phyloP scores from a whole-genome alignment of 179 eudicot species.

The Silene noctiflora region DNA sequence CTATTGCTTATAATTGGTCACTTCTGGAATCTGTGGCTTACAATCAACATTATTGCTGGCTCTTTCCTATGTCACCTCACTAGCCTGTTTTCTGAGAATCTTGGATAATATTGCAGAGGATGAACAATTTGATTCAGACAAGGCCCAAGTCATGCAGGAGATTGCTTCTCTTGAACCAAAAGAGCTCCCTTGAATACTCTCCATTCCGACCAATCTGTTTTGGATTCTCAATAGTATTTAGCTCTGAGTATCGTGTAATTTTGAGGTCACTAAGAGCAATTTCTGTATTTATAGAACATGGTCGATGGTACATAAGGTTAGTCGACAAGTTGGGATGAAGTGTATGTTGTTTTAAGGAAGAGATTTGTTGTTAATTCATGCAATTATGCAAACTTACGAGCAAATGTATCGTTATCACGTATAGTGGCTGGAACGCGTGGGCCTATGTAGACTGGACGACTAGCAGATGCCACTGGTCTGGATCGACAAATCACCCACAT shows the following conservation, averaged over 20 bases:
- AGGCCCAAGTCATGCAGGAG: conserved; percentile 71
- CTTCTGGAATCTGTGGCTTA: background rate
- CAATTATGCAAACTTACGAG: conserved; percentile 33
- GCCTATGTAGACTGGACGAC: background rate
- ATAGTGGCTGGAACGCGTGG: background rate
- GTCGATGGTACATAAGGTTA: conserved; percentile 12
- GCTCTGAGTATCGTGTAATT: conserved; percentile 10
- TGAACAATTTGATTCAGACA: conserved; percentile 79
- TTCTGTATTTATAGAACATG: conserved; percentile 1
- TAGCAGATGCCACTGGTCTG: background rate
- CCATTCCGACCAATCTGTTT: background rate
- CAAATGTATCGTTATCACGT: background rate
- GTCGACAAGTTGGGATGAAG: conserved; percentile 1
- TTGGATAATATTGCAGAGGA: conserved; percentile 54
- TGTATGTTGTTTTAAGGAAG: conserved; percentile 7
- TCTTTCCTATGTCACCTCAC: background rate
- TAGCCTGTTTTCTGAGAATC: background rate
- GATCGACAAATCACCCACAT: background rate
- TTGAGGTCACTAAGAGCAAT: conserved; percentile 7
- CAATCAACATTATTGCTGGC: background rate
- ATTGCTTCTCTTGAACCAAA: conserved; percentile 64
- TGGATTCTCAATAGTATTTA: background rate
- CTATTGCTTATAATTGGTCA: background rate
- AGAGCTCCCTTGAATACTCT: conserved; percentile 35
- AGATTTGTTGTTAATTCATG: conserved; percentile 33